These are phyloP conservation scores for Beta corolliflora DNA, from an alignment of 179 eudicot species.

Conservation along the genomic window DNA sequence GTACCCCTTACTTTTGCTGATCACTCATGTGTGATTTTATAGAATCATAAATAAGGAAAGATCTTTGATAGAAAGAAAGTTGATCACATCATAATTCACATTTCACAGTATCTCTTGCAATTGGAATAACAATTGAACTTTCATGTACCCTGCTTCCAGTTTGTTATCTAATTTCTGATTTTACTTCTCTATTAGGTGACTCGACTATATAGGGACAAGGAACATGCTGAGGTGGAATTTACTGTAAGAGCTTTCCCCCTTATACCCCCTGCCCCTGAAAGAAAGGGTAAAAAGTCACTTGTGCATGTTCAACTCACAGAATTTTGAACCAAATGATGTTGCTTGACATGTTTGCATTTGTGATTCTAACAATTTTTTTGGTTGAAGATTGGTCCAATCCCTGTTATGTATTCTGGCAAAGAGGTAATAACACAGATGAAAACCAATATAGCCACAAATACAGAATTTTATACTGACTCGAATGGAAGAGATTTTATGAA, in stretches of 20 bases:
- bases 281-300: background rate
- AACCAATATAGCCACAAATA: constrained; percentile 62
- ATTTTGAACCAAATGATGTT: constrained; percentile 4
- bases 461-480: constrained; percentile 82
- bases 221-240: constrained; percentile 87
- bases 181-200: constrained; percentile 47
- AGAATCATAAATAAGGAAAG: background rate
- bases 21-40: background rate
- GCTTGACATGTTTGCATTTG: background rate
- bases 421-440: constrained; percentile 72
- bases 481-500: constrained; percentile 86
- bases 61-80: background rate
- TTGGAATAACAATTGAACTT: background rate
- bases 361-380: constrained; percentile 17
- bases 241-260: constrained; percentile 47
- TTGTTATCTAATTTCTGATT: background rate
- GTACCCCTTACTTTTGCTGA: background rate
- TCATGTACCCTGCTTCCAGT: background rate
- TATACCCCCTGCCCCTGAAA: background rate
- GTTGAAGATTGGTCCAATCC: constrained; percentile 79
- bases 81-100: background rate
- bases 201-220: constrained; percentile 77
- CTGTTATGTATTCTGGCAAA: constrained; percentile 58
- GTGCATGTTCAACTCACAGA: background rate
- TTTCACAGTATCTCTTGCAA: background rate